Evolutionary conservation across 495 filamentous ascomycete genomes (phyloP), one percentile per base, ranked within the genome.

Genomic region (Barbatosphaeria neglecta): DNA sequence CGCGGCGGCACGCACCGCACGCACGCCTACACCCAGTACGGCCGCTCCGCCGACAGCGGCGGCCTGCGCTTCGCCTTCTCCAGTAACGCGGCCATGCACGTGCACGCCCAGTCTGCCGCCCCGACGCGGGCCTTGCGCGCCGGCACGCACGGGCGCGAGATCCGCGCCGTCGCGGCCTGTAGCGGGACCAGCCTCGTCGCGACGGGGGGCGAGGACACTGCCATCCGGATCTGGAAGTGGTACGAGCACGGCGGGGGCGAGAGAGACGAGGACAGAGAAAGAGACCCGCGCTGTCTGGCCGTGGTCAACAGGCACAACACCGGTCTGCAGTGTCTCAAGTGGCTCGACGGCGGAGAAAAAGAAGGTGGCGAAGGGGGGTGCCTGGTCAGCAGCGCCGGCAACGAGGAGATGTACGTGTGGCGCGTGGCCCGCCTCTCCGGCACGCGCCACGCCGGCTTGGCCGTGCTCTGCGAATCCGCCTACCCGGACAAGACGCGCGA

Each of bases 321-420:
- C 0, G 90, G 90, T 0, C 77, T 96, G 18, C 90, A 96, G 57
- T 74, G 84, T 43, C 73, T 95, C 8, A 75, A 70, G 48, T 97
- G 86, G 85, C 80, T 81, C 10, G 56, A 31, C 27, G 27, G 15
- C 27, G 27, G 27, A 2, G 27, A 31, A 13, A 31, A 11, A n/a
- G 31, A 6, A 4, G 31, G 16, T 2, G 31, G 16, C 13, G 31
- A 72, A 37, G 78, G 81, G 2, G 57, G 68, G 8, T 85, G 78
- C 55, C 72, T 99, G 9, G 83, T 97, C 57, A 92, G 84, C 45
- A 86, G 84, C 51, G 87, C 79, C 11, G 92, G 86, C 0, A 81
- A 77, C 46, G 90, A 95, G 54, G 93, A 97, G 55, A 82, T 97
- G 49, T 90, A 78, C 46, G 75, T 90, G 22, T 98, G 90, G 90